These are phyloP conservation scores for Sporothrix brunneoviolacea DNA, from an alignment of 2,329 filamentous ascomycete species.

Conservation along the genomic window DNA sequence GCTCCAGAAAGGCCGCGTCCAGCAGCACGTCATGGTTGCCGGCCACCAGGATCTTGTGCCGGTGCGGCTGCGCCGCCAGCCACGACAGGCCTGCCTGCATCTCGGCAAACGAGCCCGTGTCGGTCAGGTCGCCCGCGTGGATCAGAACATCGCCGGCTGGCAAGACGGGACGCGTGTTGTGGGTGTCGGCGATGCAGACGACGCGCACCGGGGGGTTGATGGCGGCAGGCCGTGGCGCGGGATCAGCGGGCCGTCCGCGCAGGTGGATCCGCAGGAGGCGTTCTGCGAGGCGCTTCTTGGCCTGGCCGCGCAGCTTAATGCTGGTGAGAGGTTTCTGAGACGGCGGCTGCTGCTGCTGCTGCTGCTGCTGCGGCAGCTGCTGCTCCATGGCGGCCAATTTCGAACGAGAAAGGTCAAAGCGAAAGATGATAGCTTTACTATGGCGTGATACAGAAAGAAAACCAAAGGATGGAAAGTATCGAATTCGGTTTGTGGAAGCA, in stretches of 20 bases:
- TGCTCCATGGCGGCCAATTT: background rate
- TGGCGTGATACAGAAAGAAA: too few species aligned
- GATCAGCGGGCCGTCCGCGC: too few species aligned
- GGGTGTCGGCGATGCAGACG: conserved; percentile 36
- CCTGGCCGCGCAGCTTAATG: background rate
- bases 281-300: background rate
- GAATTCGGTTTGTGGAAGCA: too few species aligned
- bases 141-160: conserved; percentile 34
- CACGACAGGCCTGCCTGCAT: conserved; percentile 30
- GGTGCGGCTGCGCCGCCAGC: conserved; percentile 29
- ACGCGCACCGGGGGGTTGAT: conserved; percentile 1
- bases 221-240: too few species aligned
- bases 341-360: background rate
- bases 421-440: too few species aligned
- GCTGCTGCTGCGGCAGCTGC: background rate
- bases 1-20: conserved; percentile 12
- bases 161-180: conserved; percentile 29
- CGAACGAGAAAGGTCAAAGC: background rate
- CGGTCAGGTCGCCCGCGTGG: conserved; percentile 36
- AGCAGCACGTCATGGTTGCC: conserved; percentile 19
- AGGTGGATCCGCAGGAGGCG: background rate
- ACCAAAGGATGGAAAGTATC: too few species aligned
- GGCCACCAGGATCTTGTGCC: conserved; percentile 31
- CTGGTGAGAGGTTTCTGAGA: conserved; percentile 22
- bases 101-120: conserved; percentile 32